Base-by-base conservation (phyloP, 805 yeast species). In the Lipomyces chichibuensis region DNA sequence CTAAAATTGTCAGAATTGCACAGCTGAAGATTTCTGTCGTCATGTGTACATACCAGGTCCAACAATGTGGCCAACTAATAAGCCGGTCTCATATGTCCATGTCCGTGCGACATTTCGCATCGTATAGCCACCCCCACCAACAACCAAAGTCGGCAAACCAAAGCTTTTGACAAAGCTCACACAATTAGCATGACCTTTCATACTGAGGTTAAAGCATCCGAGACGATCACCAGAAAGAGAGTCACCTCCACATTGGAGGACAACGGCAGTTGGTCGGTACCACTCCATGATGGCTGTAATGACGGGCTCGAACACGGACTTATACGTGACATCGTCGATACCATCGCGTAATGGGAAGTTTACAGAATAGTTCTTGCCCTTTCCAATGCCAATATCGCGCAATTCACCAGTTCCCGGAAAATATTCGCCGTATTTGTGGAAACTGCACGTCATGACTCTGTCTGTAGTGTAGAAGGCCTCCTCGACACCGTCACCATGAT, bases 121-220 rank as follows among this genome's bases (percentile, higher is more conserved):
- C 1, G 99, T 95, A 78, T 94, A 94, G 23, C 99, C 99, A 67
- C 99, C 99, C 62, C 99, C 99, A 27, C 99, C 99, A 13, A 94
- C 81, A 5, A 93, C 97, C 71, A 94, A 80, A 85, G 92, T 86
- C 9, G 98, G 98, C 49, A 93, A 79, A 17, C 96, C 96, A 79
- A 93, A 93, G 53, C 92, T 86, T 78, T 92, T 92, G 71, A 93
- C 88, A 77, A 84, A 94, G 74, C 88, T 89, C 37, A 94, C 98
- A 80, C 98, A 95, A 77, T 91, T 96, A 25, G 97, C 98, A 75
- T 94, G 98, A 2, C 97, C 98, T 66, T 87, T 84, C 80, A 95
- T 93, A 72, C 92, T 90, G 73, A 94, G 80, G 77, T 94, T 94
- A 83, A 94, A 95, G 78, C 97, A 90, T 7, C 99, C 99, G 59